phyloP scores from a whole-genome alignment of 192 early-diverging fungal genomes.

The Phycomyces nitens region DNA sequence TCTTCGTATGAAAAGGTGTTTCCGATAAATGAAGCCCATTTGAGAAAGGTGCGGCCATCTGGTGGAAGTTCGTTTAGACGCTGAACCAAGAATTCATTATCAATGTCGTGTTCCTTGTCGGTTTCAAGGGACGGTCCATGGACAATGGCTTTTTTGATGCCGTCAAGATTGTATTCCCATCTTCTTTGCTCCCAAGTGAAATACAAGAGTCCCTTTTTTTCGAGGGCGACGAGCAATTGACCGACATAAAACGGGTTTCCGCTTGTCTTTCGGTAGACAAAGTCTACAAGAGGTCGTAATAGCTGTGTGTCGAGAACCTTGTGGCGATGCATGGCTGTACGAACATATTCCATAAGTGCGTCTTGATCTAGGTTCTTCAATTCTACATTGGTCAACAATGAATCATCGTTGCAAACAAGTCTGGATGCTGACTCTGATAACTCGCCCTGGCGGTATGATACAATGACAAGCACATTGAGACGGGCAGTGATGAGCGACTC shows the following conservation, averaged over 20 bases:
- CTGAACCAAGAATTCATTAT: constrained; percentile 25
- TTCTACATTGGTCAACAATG: constrained; percentile 21
- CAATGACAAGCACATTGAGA: constrained; percentile 22
- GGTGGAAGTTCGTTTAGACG: constrained; percentile 25
- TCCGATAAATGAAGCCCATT: constrained; percentile 37
- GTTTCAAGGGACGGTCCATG: constrained; percentile 1
- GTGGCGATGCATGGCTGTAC: constrained; percentile 26
- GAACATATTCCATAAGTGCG: constrained; percentile 26
- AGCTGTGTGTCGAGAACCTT: constrained; percentile 16
- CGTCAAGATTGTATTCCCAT: constrained; percentile 34
- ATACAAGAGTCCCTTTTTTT: constrained; percentile 28
- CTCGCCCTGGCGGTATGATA: constrained; percentile 17
- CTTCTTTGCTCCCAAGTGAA: constrained; percentile 29
- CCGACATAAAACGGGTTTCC: constrained; percentile 34
- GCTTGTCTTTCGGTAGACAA: constrained; percentile 15
- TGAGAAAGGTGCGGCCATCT: constrained; percentile 28
- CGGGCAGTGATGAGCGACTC: constrained; percentile 22
- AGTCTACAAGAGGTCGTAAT: constrained; percentile 28
- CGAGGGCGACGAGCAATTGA: constrained; percentile 24
- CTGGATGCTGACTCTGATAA: background rate
- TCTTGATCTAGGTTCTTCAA: constrained; percentile 21
- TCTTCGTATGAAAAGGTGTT: constrained; percentile 30
- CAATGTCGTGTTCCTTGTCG: constrained; percentile 6
- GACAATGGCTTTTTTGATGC: constrained; percentile 16
- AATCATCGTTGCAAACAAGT: constrained; percentile 15